These are phyloP conservation scores for Arthrobotrys megalospora DNA, from an alignment of 2,329 filamentous ascomycete genomes.

Conservation along the genomic window DNA sequence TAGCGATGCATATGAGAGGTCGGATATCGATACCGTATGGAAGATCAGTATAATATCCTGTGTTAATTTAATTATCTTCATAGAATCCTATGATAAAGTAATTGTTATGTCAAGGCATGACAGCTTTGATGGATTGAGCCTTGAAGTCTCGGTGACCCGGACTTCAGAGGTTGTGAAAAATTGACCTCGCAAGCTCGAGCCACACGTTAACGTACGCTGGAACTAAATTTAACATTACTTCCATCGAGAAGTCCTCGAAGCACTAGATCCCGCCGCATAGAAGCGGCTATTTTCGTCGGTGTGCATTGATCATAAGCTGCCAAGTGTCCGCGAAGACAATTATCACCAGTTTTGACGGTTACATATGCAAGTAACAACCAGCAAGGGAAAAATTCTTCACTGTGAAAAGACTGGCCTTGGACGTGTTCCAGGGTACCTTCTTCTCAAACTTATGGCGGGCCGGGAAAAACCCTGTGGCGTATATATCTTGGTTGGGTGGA, in stretches of 20 bases:
- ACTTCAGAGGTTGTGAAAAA: background rate
- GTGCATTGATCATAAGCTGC: conserved; percentile 7
- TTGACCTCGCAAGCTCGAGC: background rate
- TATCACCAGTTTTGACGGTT: background rate
- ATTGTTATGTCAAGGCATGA: too few relatives aligned
- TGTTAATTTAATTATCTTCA: background rate
- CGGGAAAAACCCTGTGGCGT: conserved; percentile 12
- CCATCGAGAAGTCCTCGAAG: background rate
- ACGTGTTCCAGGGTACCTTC: background rate
- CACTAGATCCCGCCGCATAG: conserved; percentile 8
- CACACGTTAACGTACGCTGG: background rate
- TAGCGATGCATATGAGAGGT: background rate
- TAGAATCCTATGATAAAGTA: background rate
- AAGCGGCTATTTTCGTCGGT: conserved; percentile 12
- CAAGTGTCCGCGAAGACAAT: background rate
- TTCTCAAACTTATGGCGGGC: background rate
- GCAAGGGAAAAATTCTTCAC: background rate
- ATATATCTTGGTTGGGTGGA: background rate
- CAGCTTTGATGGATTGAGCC: too few relatives aligned
- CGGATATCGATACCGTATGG: conserved; percentile 15
- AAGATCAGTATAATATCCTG: background rate
- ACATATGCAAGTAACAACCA: background rate
- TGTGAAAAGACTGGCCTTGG: background rate
- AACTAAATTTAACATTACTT: conserved; percentile 1
- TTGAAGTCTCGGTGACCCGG: background rate